Evolutionary conservation across 2,329 filamentous ascomycete species (phyloP).

Genomic region (Hymenoscyphus repandus): DNA sequence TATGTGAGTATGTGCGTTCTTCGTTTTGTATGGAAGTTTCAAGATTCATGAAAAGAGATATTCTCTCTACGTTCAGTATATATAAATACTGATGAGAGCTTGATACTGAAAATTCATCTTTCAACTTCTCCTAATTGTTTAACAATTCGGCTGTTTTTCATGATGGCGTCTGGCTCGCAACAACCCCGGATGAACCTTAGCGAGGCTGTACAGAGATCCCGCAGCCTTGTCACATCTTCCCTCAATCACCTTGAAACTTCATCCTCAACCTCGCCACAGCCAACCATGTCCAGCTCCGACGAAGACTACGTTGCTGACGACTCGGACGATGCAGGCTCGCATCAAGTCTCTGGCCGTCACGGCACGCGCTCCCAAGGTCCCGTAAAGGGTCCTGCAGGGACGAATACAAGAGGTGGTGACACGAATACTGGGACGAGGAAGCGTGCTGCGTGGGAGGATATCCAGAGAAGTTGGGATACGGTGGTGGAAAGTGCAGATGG

Average conservation of each 20-base stretch:
- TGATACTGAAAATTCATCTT: too few species aligned
- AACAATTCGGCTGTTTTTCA: too few species aligned
- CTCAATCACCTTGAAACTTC: neutral
- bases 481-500: slow-evolving; percentile 77
- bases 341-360: slow-evolving; percentile 20
- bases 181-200: neutral
- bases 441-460: slow-evolving; percentile 60
- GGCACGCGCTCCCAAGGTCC: slow-evolving; percentile 30
- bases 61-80: too few species aligned
- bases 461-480: slow-evolving; percentile 65
- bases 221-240: neutral
- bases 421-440: slow-evolving; percentile 31
- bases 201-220: neutral
- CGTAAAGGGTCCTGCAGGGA: slow-evolving; percentile 21
- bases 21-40: too few species aligned
- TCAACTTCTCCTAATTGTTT: too few species aligned
- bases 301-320: slow-evolving; percentile 62
- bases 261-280: neutral
- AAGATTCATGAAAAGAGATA: too few species aligned
- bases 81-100: too few species aligned
- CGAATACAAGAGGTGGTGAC: slow-evolving; percentile 26
- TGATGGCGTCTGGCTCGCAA: too few species aligned
- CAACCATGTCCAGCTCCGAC: slow-evolving; percentile 65
- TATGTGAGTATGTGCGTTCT: neutral
- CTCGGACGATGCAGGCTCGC: slow-evolving; percentile 51